Base-by-base conservation (phyloP, 2,329 filamentous ascomycete genomes). In the Colletotrichum lini region DNA sequence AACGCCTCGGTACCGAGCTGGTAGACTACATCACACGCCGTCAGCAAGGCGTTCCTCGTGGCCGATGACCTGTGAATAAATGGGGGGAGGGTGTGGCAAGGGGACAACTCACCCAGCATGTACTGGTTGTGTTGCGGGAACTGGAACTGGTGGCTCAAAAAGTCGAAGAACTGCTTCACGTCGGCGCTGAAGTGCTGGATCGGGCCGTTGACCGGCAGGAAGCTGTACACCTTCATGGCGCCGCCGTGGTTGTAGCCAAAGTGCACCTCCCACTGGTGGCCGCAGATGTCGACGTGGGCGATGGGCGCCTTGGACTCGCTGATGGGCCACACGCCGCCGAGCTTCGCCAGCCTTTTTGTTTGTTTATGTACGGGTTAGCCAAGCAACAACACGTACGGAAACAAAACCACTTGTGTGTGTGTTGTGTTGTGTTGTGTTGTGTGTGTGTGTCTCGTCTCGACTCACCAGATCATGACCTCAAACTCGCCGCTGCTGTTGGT, bases 391-490 rank as follows among this genome's bases (percentile, higher is more conserved):
- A 30, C 6, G 30, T 30, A 30, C 7, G 30, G 30, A 30, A 30
- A 30, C 30, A 6, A 30, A 30, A 30, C 1, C 30, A 30, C 30
- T 7, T 8, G 5, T 7, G 8, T 30, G 30, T 30, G 30, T 30
- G 7, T 30, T n/a, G n/a, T n/a, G n/a, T n/a, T n/a, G 30, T 30
- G 30, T 30, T 4, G 8, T 6, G 8, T 6, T 30, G 30, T 30
- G 30, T 30, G 7, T 30, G 6, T 9, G 30, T 30, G 30, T 30
- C 1, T 30, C 30, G 30, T 30, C 30, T 9, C 30, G 1, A 66
- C 75, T 40, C 65, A 78, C 90, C 90, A 92, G 74, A 92, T 85
- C 90, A 92, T 92, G 75, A 92, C 82, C 79, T 92, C 90, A 76
- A 89, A 91, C 40, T 80, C 79, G 1, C 87, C 83, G 21, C 82